Percentiles rank a stretch among this genome's conserved stretches.
Conservation (phyloP, 2,329 filamentous ascomycete genomes). For the Leptosphaerulina australis region DNA sequence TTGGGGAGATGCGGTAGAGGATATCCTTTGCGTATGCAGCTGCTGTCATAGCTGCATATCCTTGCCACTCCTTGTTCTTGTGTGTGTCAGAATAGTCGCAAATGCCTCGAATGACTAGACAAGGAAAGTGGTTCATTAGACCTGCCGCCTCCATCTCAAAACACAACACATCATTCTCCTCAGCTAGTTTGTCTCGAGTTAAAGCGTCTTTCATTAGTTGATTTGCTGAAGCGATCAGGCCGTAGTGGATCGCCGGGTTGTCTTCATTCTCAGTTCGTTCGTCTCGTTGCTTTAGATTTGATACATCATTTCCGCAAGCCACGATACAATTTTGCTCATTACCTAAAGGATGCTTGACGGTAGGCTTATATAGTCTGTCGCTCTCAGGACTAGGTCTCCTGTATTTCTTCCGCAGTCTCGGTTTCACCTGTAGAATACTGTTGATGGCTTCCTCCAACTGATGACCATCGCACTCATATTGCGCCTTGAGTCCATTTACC, state of each 20-base stretch:
- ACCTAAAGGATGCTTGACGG: too few species aligned
- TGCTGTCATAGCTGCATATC: constrained; percentile 6
- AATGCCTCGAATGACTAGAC: constrained; percentile 8
- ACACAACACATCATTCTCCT: background rate
- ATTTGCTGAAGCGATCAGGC: constrained; percentile 13
- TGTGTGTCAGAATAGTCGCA: constrained; percentile 9
- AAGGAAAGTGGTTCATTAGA: constrained; percentile 4
- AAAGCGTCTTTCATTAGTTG: constrained; percentile 10
- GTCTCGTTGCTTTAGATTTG: too few species aligned
- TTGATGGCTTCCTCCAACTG: too few species aligned
- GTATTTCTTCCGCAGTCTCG: too few species aligned
- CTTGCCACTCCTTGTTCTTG: constrained; percentile 10
- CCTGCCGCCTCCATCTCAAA: constrained; percentile 16
- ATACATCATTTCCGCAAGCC: too few species aligned
- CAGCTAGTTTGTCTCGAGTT: background rate
- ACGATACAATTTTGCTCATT: too few species aligned
- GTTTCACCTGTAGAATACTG: too few species aligned
- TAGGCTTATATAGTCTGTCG: too few species aligned
- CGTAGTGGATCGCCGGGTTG: constrained; percentile 2
- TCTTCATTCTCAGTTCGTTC: background rate
- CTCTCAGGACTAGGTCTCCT: too few species aligned
- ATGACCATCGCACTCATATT: too few species aligned
- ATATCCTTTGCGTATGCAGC: constrained; percentile 6
- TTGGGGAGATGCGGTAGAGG: too few species aligned
- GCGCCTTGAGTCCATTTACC: too few species aligned